Evolutionary conservation across 2,329 filamentous ascomycete species (phyloP).

Genomic region (Phyllachora maydis): DNA sequence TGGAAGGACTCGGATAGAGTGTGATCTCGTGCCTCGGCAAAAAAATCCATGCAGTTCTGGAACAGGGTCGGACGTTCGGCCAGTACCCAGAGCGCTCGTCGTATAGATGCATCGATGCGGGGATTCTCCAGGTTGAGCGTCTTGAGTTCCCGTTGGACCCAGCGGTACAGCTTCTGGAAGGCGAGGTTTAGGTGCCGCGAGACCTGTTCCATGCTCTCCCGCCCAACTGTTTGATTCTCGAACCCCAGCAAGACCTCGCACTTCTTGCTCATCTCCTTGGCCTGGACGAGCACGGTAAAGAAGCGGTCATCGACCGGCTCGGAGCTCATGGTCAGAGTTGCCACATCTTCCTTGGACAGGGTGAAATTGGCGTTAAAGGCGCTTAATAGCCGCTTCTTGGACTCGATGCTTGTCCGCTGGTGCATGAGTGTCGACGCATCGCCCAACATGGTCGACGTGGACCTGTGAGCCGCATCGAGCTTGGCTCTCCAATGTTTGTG

Average conservation of each 20-base stretch:
- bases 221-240: slow-evolving; percentile 69
- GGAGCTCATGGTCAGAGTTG: slow-evolving; percentile 53
- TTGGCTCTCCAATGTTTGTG: slow-evolving; percentile 66
- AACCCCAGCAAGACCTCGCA: slow-evolving; percentile 78
- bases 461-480: slow-evolving; percentile 51
- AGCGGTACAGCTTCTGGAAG: slow-evolving; percentile 90
- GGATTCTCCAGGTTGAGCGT: slow-evolving; percentile 83
- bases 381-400: slow-evolving; percentile 56
- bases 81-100: slow-evolving; percentile 65
- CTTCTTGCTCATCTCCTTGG: slow-evolving; percentile 75
- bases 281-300: slow-evolving; percentile 55
- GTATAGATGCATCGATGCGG: slow-evolving; percentile 70
- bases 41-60: slow-evolving; percentile 82
- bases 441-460: slow-evolving; percentile 53
- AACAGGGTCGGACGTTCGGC: slow-evolving; percentile 81
- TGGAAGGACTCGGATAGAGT: slow-evolving; percentile 81
- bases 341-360: slow-evolving; percentile 60
- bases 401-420: slow-evolving; percentile 54
- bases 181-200: slow-evolving; percentile 72
- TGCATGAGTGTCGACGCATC: slow-evolving; percentile 57
- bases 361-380: slow-evolving; percentile 71
- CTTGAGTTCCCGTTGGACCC: slow-evolving; percentile 88
- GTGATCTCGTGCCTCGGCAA: slow-evolving; percentile 74
- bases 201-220: slow-evolving; percentile 82
- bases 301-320: slow-evolving; percentile 75